Evolutionary conservation across 1,284 basidiomycete genomes (phyloP).

Genomic region (Ceratobasidium sp.): DNA sequence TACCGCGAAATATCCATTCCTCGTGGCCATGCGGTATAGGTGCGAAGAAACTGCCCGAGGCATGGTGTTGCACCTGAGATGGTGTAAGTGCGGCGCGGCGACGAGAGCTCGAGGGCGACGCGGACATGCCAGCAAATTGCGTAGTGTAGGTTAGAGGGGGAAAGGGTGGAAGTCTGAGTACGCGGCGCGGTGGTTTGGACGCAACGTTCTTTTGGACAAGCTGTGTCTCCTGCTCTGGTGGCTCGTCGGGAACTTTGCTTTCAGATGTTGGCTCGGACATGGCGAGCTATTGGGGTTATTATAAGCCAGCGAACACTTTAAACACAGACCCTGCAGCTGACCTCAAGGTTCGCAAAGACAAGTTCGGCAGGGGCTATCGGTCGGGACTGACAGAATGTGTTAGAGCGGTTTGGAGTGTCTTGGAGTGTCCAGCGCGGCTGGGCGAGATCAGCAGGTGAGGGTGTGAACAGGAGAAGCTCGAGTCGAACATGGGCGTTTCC

Average conservation of each 20-base stretch:
- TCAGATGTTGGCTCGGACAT: too few species aligned
- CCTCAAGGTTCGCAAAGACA: too few species aligned
- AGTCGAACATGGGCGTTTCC: not conserved
- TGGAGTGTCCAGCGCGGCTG: too few species aligned
- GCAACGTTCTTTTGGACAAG: too few species aligned
- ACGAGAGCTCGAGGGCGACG: constrained; percentile 26
- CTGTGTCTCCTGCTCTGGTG: not conserved
- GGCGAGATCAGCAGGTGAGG: too few species aligned
- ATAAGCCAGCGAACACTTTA: too few species aligned
- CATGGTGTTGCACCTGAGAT: constrained; percentile 10
- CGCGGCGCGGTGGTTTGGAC: not conserved
- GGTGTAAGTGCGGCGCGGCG: constrained; percentile 31
- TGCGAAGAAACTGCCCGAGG: constrained; percentile 24
- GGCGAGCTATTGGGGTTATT: too few species aligned
- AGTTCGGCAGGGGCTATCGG: too few species aligned
- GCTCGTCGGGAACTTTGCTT: not conserved
- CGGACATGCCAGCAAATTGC: constrained; percentile 9
- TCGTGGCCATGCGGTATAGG: constrained; percentile 11
- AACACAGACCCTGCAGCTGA: too few species aligned
- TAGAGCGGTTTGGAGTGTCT: too few species aligned
- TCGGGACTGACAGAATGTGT: too few species aligned
- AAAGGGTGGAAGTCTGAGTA: not conserved
- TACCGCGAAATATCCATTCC: constrained; percentile 16
- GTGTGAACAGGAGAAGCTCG: too few species aligned
- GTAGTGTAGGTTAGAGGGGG: not conserved